Evolutionary conservation across 2,329 filamentous ascomycete species (phyloP).

Genomic region (Sphaerulina populicola): DNA sequence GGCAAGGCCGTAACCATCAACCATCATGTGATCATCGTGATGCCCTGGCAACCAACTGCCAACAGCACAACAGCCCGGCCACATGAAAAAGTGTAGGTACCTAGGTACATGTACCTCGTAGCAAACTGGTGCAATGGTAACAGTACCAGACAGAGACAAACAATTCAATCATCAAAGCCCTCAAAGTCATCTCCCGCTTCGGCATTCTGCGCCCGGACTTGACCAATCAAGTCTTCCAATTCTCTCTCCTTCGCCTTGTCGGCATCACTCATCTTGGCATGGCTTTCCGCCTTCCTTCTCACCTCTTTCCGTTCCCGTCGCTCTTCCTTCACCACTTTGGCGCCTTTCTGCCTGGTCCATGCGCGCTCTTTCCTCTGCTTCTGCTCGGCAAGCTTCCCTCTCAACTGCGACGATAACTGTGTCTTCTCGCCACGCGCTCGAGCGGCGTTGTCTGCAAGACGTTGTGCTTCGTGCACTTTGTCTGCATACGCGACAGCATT

Average conservation of each 20-base stretch:
- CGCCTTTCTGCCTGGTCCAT: slow-evolving; percentile 34
- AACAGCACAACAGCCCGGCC: too few relatives aligned
- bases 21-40: too few relatives aligned
- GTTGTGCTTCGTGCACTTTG: slow-evolving; percentile 37
- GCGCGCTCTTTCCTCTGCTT: slow-evolving; percentile 30
- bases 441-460: slow-evolving; percentile 33
- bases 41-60: too few relatives aligned
- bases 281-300: slow-evolving; percentile 27
- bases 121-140: too few relatives aligned
- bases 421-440: slow-evolving; percentile 24
- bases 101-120: too few relatives aligned
- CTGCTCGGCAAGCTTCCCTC: slow-evolving; percentile 26
- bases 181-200: slow-evolving; percentile 23
- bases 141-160: too few relatives aligned
- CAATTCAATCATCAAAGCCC: slow-evolving; percentile 23
- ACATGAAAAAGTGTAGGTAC: too few relatives aligned
- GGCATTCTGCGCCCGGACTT: slow-evolving; percentile 27
- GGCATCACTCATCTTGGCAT: slow-evolving; percentile 26
- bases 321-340: slow-evolving; percentile 29
- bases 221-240: slow-evolving; percentile 30
- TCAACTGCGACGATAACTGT: slow-evolving; percentile 22
- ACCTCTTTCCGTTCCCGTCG: slow-evolving; percentile 32
- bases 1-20: too few relatives aligned
- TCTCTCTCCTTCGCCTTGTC: slow-evolving; percentile 29
- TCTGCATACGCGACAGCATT: slow-evolving; percentile 39